These are phyloP conservation scores for Prinsepia uniflora DNA, from an alignment of 306 rosid genomes.

Conservation along the genomic window DNA sequence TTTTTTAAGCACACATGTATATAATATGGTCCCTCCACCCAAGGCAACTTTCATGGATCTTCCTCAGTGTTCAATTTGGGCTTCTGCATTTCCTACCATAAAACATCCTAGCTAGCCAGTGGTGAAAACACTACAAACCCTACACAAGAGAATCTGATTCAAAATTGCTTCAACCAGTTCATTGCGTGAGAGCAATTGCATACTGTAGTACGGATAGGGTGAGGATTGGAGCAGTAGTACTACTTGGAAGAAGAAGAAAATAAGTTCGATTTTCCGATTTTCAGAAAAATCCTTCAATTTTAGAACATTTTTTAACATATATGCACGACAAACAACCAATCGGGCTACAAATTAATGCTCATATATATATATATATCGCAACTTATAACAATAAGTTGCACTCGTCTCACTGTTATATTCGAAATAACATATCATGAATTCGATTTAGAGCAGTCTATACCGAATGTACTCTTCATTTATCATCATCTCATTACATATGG, in stretches of 20 bases:
- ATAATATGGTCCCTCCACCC: conserved; percentile 3
- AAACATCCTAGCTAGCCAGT: conserved; percentile 11
- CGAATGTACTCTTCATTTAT: no score
- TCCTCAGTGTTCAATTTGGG: neutral
- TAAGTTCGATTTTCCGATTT: no score
- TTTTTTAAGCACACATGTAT: neutral
- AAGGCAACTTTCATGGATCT: conserved; percentile 14
- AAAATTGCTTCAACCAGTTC: conserved; percentile 2
- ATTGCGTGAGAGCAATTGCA: neutral
- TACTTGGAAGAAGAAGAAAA: neutral
- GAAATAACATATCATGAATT: no score
- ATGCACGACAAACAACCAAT: no score
- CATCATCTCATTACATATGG: no score
- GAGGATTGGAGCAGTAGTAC: neutral
- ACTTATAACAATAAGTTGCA: no score
- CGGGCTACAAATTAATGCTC: no score
- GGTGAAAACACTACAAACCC: conserved; percentile 13
- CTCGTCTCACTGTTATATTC: no score
- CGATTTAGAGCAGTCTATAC: no score
- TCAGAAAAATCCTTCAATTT: no score
- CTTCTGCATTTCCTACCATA: conserved; percentile 22
- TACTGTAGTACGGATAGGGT: neutral
- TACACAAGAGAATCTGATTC: conserved; percentile 18
- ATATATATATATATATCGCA: no score
- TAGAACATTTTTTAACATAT: no score